phyloP scores from a whole-genome alignment of 352 stramenopile genomes.

The Globisporangium radiosum region DNA sequence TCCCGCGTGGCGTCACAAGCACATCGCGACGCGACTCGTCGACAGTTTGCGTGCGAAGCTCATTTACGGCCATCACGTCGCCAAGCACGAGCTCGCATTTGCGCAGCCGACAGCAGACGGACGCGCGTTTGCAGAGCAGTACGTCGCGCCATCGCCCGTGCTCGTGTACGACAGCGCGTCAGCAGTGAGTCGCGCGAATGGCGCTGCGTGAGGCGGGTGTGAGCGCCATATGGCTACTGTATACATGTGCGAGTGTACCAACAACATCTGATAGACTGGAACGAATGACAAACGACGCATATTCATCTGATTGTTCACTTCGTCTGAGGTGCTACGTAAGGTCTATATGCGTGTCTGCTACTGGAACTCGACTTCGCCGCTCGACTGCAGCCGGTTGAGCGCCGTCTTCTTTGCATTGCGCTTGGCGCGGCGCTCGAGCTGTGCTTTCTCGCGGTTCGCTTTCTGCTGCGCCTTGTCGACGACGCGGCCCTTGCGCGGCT shows the following conservation, averaged over 20 bases:
- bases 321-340: no score
- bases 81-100: conserved; percentile 51
- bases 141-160: conserved; percentile 37
- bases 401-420: conserved; percentile 55
- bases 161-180: conserved; percentile 37
- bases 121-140: conserved; percentile 47
- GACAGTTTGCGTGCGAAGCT: conserved; percentile 57
- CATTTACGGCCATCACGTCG: conserved; percentile 61
- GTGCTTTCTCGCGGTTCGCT: conserved; percentile 52
- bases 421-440: conserved; percentile 43
- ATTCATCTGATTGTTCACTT: background rate
- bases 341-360: background rate
- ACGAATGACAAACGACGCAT: background rate
- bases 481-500: conserved; percentile 12
- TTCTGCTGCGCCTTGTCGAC: conserved; percentile 52
- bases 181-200: no score
- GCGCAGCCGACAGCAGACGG: conserved; percentile 68
- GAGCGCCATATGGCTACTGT: no score
- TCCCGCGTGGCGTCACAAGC: conserved; percentile 33
- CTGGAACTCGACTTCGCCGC: conserved; percentile 42
- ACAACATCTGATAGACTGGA: no score
- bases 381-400: conserved; percentile 34
- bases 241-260: no score
- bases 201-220: no score
- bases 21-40: conserved; percentile 53